Base-by-base conservation (phyloP, 805 yeast species). In the Jamesozyma jinghongensis region DNA sequence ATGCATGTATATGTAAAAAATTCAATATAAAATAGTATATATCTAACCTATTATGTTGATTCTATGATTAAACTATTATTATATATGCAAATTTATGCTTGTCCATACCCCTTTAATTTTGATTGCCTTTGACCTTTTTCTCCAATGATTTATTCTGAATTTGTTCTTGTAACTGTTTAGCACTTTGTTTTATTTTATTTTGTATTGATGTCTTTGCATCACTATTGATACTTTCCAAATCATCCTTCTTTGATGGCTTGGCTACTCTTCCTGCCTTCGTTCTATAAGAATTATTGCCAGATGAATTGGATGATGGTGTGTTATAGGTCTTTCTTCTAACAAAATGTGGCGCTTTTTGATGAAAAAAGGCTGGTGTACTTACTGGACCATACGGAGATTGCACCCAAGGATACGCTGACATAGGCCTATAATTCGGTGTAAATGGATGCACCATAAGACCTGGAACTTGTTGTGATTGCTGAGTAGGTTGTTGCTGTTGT, bases 331-430 rank as follows among this genome's bases (percentile, higher is more conserved):
- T 45, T 22, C 42, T 39, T 33, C 42, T 39, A 11, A 34, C 8
- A 8, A 25, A 33, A 26, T 28, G 40, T 17, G 43, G 44, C 3
- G 49, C 38, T 10, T 42, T 38, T 22, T 40, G 41, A 17, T 34
- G 40, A 22, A 22, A 34, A 18, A 37, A 40, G 11, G 22, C 32
- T 10, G 42, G 36, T 8, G 36, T 31, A 3, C 37, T 38, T 5
- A 32, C n/a, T 10, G 40, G 32, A 2, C 36, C 18, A 34, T 33
- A 45, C 1, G 46, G 49, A 5, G 46, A 42, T 29, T 40, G 40
- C 3, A 35, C 25, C 49, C 49, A 45, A 1, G 43, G 36, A n/a
- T 38, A 36, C 25, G 46, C 31, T 13, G 30, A 14, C 16, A 25
- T 14, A 5, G 34, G 34, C 16, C 27, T 36, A 28, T 34, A 42